Evolutionary conservation across 1,284 basidiomycete species (phyloP), one percentile per base, ranked within the genome.

Genomic region (Termitomyces sp.): DNA sequence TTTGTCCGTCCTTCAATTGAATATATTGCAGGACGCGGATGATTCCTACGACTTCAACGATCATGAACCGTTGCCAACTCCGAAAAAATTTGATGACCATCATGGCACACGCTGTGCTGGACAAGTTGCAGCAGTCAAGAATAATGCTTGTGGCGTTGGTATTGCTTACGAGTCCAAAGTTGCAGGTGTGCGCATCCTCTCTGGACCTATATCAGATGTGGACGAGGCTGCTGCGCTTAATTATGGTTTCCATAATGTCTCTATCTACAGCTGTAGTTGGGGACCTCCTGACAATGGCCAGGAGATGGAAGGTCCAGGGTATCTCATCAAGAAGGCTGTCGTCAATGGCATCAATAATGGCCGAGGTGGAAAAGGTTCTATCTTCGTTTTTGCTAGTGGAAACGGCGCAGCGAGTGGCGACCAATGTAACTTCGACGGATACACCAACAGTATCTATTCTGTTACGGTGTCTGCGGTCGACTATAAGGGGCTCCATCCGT

Each of bases 371-470:
- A 94, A 92, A 66, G 97, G 97, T 2, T 94, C 89, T 41, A 78
- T 99, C 60, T 99, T 92, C 65, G 97, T 99, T 36, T 99, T 99
- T 70, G 97, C 97, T 1, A 95, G 94, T 56, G 97, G 97, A 1
- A 99, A 99, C 68, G 97, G 97, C 21, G 97, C 93, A 24, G 82
- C 83, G 2, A 80, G 81, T 50, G 92, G 90, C 31, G 97, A 99
- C 68, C 97, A 99, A 73, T 99, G 97, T 77, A 99, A 99, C 71
- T 99, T 99, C 68, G 97, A 99, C 64, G 97, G 97, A 5, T 99
- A 99, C 71, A 99, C 97, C 33, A 99, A 99, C 69, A 93, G 90
- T 62, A 97, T 98, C 61, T 98, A 94, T 73, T 94, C 90, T 5
- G 86, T 99, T 53, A 99, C 97, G 0, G 93, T 99, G 30, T 90